Percentiles rank a stretch among this genome's conserved stretches.
phyloP scores from a whole-genome alignment of 1,139 yeast species.

The Pichia kudriavzevii region DNA sequence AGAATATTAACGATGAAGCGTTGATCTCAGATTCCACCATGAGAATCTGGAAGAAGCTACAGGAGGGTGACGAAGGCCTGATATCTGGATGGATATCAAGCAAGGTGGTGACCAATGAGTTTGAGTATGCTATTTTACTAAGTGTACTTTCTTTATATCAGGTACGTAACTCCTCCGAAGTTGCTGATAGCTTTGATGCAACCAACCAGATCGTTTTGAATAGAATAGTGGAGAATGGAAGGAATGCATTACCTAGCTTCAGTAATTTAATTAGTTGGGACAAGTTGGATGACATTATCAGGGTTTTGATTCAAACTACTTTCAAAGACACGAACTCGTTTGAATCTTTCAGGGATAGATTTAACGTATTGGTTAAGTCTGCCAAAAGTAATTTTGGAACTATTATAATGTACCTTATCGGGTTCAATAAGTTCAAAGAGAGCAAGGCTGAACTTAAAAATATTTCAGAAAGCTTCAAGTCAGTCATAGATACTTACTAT shows the following conservation, averaged over 20 bases:
- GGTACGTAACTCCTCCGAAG: background rate
- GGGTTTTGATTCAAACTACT: background rate
- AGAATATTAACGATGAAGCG: slow-evolving; percentile 1
- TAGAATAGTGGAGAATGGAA: slow-evolving; percentile 4
- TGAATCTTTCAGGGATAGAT: slow-evolving; percentile 3
- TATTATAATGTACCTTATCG: slow-evolving; percentile 14
- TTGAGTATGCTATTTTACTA: slow-evolving; percentile 7
- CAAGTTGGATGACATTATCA: slow-evolving; percentile 6
- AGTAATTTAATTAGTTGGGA: slow-evolving; percentile 17
- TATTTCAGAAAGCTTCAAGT: slow-evolving; percentile 8
- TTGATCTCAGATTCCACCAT: slow-evolving; percentile 8
- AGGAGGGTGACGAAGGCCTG: slow-evolving; percentile 1
- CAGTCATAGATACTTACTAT: slow-evolving; percentile 11
- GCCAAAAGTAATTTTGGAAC: slow-evolving; percentile 4
- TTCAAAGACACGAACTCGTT: background rate
- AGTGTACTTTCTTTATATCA: slow-evolving; percentile 4
- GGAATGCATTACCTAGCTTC: slow-evolving; percentile 11
- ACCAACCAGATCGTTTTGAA: slow-evolving; percentile 1
- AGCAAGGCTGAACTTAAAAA: slow-evolving; percentile 1
- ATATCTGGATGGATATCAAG: slow-evolving; percentile 3
- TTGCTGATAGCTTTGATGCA: background rate
- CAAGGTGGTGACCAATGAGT: slow-evolving; percentile 4
- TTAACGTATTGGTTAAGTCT: background rate
- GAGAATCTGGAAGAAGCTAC: slow-evolving; percentile 4
- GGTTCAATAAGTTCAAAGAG: slow-evolving; percentile 12